These are phyloP conservation scores for Diatrype stigma DNA, from an alignment of 2,329 filamentous ascomycete species.

Conservation along the genomic window DNA sequence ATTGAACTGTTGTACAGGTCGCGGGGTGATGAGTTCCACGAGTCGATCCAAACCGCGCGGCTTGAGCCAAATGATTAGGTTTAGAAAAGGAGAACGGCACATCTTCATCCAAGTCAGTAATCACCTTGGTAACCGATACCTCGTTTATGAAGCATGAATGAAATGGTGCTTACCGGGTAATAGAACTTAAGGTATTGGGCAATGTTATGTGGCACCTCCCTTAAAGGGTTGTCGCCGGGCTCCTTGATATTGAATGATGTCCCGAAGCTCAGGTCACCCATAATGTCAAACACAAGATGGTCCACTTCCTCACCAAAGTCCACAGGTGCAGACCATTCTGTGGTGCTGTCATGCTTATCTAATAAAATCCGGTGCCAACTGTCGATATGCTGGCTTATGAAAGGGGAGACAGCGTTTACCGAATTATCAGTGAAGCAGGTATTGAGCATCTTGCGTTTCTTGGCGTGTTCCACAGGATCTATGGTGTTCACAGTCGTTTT, in stretches of 20 bases:
- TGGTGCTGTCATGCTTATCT: not conserved
- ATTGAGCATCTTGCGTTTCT: conserved; percentile 16
- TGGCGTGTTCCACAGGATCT: conserved; percentile 12
- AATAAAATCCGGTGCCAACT: conserved; percentile 17
- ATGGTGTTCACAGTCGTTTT: conserved; percentile 12
- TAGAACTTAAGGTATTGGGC: conserved; percentile 12
- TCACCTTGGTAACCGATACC: not conserved
- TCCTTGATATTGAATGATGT: conserved; percentile 22
- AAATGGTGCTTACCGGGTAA: conserved; percentile 9
- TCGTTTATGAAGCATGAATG: not conserved
- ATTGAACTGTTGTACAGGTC: conserved; percentile 7
- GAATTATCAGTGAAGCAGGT: conserved; percentile 19
- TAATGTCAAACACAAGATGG: conserved; percentile 14
- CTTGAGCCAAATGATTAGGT: conserved; percentile 2
- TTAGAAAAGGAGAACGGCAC: conserved; percentile 5
- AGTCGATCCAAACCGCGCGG: conserved; percentile 14
- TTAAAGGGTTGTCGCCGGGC: conserved; percentile 16
- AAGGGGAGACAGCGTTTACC: conserved; percentile 9
- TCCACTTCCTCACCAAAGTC: conserved; percentile 10
- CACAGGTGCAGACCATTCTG: conserved; percentile 13
- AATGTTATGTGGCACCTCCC: conserved; percentile 11
- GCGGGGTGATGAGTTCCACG: conserved; percentile 8
- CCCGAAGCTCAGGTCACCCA: conserved; percentile 21
- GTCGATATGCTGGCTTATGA: conserved; percentile 17
- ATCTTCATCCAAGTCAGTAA: not conserved